Base-by-base conservation (phyloP, 495 filamentous ascomycete genomes). In the Oidiodendron maius region DNA sequence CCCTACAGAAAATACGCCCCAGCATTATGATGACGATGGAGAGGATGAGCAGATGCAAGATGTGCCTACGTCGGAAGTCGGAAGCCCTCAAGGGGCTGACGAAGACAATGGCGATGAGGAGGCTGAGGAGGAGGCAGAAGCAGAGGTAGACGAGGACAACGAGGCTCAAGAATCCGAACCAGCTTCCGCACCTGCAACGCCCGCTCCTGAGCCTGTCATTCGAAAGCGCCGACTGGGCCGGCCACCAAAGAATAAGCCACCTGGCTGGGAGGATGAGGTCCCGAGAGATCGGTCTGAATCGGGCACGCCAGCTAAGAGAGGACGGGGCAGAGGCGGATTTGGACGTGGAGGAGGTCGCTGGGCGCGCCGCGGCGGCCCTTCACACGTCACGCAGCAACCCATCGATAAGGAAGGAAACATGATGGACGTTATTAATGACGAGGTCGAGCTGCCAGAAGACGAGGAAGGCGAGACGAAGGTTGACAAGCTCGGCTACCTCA, bases 371-470 rank as follows among this genome's bases (percentile, higher is more conserved):
- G 87, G 86, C 30, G 86, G 84, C 2, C 82, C 87, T 16, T 82
- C 78, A 11, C 87, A 93, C 56, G 68, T 80, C 16, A 87, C 83
- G 0, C 80, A 90, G 50, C 87, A 95, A 24, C 83, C 88, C 1
- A 79, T 96, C 48, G 93, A 97, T 66, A 95, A 96, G 60, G 91
- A 96, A 57, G 93, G 93, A 20, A 95, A 90, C 43, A 84, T 87
- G 68, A 80, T 94, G 70, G 85, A 89, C 61, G 91, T 98, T 42
- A 76, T 90, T 17, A 75, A 95, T 58, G 93, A 98, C 59, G 93
- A 98, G 68, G 84, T 95, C 24, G 84, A 81, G 11, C 71, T 96
- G 32, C 87, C 93, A 0, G 85, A 89, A 44, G 91, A 97, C 56
- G 70, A 83, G 6, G 87, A 90, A 52, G 93, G 93, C 52, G 90